phyloP scores from a whole-genome alignment of 2,329 filamentous ascomycete species.

The Mollisiaceae sp. region DNA sequence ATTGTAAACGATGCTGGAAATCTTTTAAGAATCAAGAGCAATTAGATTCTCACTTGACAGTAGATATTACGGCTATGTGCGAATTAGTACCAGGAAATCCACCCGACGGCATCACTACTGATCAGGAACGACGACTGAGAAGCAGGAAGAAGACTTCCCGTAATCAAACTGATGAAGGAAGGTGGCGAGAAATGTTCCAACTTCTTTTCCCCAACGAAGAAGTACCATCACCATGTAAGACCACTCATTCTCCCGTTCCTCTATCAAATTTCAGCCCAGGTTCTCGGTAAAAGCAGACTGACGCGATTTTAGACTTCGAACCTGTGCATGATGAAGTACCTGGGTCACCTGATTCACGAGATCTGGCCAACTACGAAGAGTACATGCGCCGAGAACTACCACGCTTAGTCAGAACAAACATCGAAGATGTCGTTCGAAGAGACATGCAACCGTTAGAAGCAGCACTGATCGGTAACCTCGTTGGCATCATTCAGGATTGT shows the following conservation, averaged over 20 bases:
- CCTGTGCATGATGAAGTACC: constrained; percentile 19
- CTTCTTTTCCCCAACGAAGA: constrained; percentile 29
- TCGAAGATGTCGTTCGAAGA: constrained; percentile 15
- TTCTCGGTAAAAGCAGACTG: neutral
- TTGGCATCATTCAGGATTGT: constrained; percentile 13
- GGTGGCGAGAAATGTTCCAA: constrained; percentile 32
- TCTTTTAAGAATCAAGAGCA: constrained; percentile 26
- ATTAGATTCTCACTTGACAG: constrained; percentile 26
- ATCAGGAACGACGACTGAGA: constrained; percentile 24
- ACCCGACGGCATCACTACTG: constrained; percentile 25
- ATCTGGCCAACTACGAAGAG: constrained; percentile 26
- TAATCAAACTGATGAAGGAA: constrained; percentile 27
- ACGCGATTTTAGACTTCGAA: constrained; percentile 31
- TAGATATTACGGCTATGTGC: constrained; percentile 22
- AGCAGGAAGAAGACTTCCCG: constrained; percentile 27
- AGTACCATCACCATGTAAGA: constrained; percentile 33
- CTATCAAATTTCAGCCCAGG: neutral
- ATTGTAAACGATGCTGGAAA: constrained; percentile 29
- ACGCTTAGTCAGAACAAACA: constrained; percentile 9
- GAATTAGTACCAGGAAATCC: constrained; percentile 7
- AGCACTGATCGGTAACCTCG: constrained; percentile 10
- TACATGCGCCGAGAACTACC: constrained; percentile 29
- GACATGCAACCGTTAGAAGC: constrained; percentile 18
- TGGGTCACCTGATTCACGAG: constrained; percentile 21
- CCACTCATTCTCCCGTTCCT: neutral